Evolutionary conservation across 306 rosid species (phyloP).

Genomic region (Glycine latifolia): DNA sequence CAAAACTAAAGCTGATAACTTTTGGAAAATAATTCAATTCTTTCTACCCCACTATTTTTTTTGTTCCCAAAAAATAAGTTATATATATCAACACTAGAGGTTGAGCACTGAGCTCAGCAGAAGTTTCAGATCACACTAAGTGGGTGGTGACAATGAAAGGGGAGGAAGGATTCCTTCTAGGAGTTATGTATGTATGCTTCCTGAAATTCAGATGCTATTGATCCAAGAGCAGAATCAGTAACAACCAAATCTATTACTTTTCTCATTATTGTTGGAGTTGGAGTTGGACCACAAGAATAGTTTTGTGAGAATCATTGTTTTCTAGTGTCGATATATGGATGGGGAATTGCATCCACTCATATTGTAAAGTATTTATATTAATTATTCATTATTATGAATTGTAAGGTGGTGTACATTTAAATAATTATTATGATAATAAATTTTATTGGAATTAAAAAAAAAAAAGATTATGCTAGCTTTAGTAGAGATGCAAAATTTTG

Average conservation of each 20-base stretch:
- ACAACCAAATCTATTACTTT: conserved; percentile 22
- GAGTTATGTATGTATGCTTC: conserved; percentile 8
- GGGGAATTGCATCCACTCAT: conserved; percentile 2
- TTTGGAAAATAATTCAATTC: conserved; percentile 33
- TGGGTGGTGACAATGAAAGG: conserved; percentile 44
- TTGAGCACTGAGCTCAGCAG: conserved; percentile 20
- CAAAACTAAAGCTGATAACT: background rate
- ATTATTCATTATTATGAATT: background rate
- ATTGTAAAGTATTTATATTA: background rate
- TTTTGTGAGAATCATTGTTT: conserved; percentile 27
- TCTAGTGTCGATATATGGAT: background rate
- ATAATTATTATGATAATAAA: too few relatives aligned
- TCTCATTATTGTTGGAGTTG: background rate
- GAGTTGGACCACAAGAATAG: conserved; percentile 48
- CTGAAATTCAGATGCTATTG: conserved; percentile 25
- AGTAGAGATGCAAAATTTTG: too few relatives aligned
- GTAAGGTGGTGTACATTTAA: background rate
- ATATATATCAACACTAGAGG: background rate
- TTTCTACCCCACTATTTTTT: conserved; percentile 25
- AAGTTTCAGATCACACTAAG: conserved; percentile 15
- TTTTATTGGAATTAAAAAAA: too few relatives aligned
- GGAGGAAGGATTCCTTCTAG: background rate
- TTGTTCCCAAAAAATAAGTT: conserved; percentile 20
- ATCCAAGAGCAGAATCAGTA: conserved; percentile 33
- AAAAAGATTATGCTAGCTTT: too few relatives aligned